These are phyloP conservation scores for Conticribra guillardii DNA, from an alignment of 108 stramenopile species.

Conservation along the genomic window DNA sequence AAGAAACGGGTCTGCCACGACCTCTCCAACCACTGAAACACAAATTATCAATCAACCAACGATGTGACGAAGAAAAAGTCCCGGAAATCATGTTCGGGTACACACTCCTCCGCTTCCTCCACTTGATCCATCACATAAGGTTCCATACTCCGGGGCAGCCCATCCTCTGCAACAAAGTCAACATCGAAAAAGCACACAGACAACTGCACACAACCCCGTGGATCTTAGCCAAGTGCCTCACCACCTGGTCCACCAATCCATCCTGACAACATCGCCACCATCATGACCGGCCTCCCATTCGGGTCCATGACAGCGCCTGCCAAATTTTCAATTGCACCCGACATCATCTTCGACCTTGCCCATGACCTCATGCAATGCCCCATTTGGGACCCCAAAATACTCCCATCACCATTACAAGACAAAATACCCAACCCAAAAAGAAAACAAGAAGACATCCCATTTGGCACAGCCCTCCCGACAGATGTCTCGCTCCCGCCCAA, in stretches of 20 bases:
- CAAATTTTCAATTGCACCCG: constrained; percentile 13
- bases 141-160: constrained; percentile 1
- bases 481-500: constrained; percentile 5
- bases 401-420: constrained; percentile 7
- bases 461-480: constrained; percentile 3
- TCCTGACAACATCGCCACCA: no score
- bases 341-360: constrained; percentile 19
- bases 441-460: not conserved
- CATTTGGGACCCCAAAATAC: constrained; percentile 1
- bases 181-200: constrained; percentile 24
- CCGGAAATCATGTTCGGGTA: not conserved
- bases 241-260: not conserved
- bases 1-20: constrained; percentile 23
- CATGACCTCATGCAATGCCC: constrained; percentile 9
- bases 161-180: constrained; percentile 24
- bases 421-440: no score
- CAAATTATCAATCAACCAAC: constrained; percentile 23
- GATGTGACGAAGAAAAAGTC: constrained; percentile 4
- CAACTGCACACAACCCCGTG: constrained; percentile 7
- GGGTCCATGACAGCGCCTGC: constrained; percentile 18
- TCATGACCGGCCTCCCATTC: constrained; percentile 17
- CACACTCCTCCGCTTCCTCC: constrained; percentile 4
- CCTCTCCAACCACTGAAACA: no score
- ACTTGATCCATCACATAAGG: constrained; percentile 19
- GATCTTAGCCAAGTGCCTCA: constrained; percentile 4